Base-by-base conservation (phyloP, 169 alveolate genomes). In the Plasmodium falciparum region DNA sequence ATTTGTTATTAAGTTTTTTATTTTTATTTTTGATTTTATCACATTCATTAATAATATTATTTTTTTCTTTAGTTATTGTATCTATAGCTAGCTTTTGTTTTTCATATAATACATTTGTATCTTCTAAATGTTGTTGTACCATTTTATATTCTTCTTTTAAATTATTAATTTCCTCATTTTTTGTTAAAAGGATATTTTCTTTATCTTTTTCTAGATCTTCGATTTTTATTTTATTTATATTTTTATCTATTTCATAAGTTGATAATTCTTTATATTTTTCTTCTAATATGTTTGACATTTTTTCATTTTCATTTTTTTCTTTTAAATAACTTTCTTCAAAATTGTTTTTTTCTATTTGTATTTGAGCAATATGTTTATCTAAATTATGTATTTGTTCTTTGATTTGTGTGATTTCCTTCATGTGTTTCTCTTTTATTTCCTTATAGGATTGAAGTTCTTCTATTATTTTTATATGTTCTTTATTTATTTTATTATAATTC, bases 61-160 rank as follows among this genome's bases (percentile, higher is more conserved):
- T 69, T 80, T 80, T 80, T 26, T 62, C 90, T 43, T 80, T 26
- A 45, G 12, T 80, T 47, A 80, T 15, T 17, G 67, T 66, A 54
- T 80, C 74, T 56, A 80, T 80, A n/a, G 70, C 83, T 67, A 67
- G 83, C 33, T 80, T 80, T 69, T 80, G 85, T 58, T 80, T 80
- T 13, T 24, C 15, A 54, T 80, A 80, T 20, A 80, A 17, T 13
- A 43, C 58, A 17, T 17, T 80, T 11, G 29, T 15, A 26, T 80
- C 90, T 1, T 52, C 83, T 24, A 80, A 9, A 20, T 80, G 67
- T 43, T 20, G 76, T 80, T 80, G 71, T 29, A 69, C 5, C 7
- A 47, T 73, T 39, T 54, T 62, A 5, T 67, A 15, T 2, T 80
- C 47, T 67, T 67, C 63, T 45, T 26, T 80, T 29, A 59, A 15